A percentile compares a stretch with the other conserved stretches of the same genome.
Conservation (phyloP, 805 yeast genomes). For the Ogataea pilisensis region DNA sequence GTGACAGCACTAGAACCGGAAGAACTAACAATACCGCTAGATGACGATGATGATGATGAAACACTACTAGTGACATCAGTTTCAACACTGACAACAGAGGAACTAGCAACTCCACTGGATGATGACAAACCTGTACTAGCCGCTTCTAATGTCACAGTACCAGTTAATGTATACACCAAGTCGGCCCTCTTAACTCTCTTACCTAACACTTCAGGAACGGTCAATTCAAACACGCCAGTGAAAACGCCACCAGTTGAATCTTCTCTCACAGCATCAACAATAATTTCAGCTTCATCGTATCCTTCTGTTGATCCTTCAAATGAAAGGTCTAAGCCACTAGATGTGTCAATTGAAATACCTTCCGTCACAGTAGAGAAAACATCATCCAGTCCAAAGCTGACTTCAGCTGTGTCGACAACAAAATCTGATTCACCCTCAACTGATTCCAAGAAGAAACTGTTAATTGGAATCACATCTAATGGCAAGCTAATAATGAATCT, state of each 20-base stretch:
- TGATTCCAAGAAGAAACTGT: neutral
- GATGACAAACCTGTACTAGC: neutral
- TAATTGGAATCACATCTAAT: neutral
- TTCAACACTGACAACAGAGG: neutral
- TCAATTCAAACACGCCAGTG: neutral
- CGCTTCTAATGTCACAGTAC: neutral
- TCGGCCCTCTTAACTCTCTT: neutral
- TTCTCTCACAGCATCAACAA: neutral
- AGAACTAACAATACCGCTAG: neutral
- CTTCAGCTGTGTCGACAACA: neutral
- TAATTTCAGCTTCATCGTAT: neutral
- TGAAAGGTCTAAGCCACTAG: neutral
- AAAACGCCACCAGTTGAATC: neutral
- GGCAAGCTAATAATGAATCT: neutral
- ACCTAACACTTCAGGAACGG: neutral
- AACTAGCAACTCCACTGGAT: neutral
- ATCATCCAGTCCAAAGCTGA: neutral
- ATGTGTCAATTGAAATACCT: neutral
- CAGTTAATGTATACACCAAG: neutral
- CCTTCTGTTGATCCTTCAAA: neutral
- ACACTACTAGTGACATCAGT: neutral
- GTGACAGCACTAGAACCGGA: neutral
- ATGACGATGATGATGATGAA: neutral
- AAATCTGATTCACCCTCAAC: neutral
- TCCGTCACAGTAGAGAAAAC: neutral